Evolutionary conservation across 441 rosid genomes (phyloP).

Genomic region (Geranium incanum): DNA sequence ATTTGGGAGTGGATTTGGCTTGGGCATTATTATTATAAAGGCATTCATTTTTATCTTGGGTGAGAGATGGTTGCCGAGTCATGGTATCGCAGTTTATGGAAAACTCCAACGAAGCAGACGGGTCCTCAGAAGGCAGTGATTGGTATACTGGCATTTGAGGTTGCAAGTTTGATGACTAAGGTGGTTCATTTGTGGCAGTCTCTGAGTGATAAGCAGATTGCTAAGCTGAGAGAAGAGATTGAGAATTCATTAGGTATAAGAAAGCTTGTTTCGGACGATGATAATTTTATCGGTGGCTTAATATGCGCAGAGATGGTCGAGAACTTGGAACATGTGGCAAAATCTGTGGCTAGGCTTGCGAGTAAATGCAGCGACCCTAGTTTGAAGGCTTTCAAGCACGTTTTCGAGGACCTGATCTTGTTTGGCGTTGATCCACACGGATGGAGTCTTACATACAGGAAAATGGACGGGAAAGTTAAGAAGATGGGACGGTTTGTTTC

Average conservation of each 20-base stretch:
- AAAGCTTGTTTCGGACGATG: conserved; percentile 80
- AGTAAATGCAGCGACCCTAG: conserved; percentile 57
- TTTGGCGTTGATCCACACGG: conserved; percentile 52
- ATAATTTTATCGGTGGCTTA: conserved; percentile 44
- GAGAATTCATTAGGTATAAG: conserved; percentile 53
- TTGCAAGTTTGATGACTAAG: conserved; percentile 81
- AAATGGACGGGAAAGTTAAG: conserved; percentile 84
- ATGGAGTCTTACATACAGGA: conserved; percentile 62
- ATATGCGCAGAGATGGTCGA: conserved; percentile 70
- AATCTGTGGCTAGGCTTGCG: conserved; percentile 65
- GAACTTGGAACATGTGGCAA: conserved; percentile 47
- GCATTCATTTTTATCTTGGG: conserved; percentile 1
- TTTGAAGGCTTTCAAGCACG: conserved; percentile 53
- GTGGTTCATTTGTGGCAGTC: conserved; percentile 83
- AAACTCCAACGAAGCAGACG: conserved; percentile 48
- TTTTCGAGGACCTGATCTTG: conserved; percentile 49
- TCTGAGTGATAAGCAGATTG: conserved; percentile 66
- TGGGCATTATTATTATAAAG: background rate
- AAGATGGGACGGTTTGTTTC: conserved; percentile 80
- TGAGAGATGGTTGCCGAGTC: conserved; percentile 49
- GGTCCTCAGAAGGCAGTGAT: conserved; percentile 45
- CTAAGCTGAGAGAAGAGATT: conserved; percentile 68
- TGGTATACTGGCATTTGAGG: conserved; percentile 85
- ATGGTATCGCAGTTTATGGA: conserved; percentile 84
- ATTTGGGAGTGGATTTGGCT: conserved; percentile 13